Percentiles rank a stretch among this genome's conserved stretches.
phyloP scores from a whole-genome alignment of 2,329 filamentous ascomycete genomes.

The Colletotrichum lupini region DNA sequence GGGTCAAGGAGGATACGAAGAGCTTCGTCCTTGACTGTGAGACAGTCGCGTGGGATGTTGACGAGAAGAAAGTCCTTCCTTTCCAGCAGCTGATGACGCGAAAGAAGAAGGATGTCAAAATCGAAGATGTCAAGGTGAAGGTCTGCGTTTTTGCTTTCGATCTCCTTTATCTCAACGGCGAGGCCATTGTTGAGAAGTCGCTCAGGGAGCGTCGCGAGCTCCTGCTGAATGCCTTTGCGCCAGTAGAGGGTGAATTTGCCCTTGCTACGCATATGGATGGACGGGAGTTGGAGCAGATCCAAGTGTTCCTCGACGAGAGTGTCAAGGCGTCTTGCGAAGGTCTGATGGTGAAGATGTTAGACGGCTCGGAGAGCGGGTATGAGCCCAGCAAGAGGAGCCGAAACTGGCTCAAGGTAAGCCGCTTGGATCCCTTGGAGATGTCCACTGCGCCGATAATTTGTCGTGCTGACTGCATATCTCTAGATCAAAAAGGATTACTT shows the following conservation, averaged over 20 bases:
- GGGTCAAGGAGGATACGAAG: constrained; percentile 90
- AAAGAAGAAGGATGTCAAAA: constrained; percentile 96
- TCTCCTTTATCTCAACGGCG: constrained; percentile 90
- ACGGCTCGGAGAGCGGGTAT: constrained; percentile 91
- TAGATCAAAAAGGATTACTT: constrained; percentile 99
- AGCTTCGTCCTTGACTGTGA: constrained; percentile 99
- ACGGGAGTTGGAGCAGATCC: constrained; percentile 92
- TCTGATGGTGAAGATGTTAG: constrained; percentile 99
- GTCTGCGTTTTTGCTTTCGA: constrained; percentile 98
- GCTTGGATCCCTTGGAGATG: constrained; percentile 3
- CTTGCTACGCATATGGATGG: constrained; percentile 91
- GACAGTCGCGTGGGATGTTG: constrained; percentile 96
- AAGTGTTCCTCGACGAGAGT: constrained; percentile 90
- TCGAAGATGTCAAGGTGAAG: constrained; percentile 95
- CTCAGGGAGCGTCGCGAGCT: constrained; percentile 85
- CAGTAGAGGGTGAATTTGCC: constrained; percentile 88
- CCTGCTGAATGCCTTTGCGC: constrained; percentile 77
- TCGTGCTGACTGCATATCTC: constrained; percentile 17
- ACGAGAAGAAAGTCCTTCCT: constrained; percentile 93
- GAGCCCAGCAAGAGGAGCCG: constrained; percentile 96
- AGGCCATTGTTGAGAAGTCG: constrained; percentile 87
- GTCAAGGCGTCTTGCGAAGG: constrained; percentile 97
- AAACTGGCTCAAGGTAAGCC: constrained; percentile 92
- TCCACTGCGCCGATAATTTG: neutral
- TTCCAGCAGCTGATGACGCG: constrained; percentile 99